Evolutionary conservation across 1,139 yeast genomes (phyloP).

Genomic region (Kurtzmaniella quercitrusa): DNA sequence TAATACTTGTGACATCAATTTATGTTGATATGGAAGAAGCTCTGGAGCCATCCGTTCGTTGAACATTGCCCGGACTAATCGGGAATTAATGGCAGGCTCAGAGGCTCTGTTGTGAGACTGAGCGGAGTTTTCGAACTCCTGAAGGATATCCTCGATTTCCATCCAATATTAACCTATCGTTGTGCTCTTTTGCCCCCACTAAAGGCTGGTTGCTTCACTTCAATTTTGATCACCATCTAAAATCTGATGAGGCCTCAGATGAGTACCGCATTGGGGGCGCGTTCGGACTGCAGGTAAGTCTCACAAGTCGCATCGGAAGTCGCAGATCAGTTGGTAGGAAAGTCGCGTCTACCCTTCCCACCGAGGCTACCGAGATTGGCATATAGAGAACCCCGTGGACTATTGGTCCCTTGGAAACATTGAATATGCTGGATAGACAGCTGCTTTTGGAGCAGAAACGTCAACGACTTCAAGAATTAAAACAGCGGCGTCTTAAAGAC

Average conservation of each 20-base stretch:
- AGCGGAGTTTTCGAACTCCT: constrained; percentile 47
- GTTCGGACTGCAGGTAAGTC: too few relatives aligned
- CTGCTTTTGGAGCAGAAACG: constrained; percentile 38
- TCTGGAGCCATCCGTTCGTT: constrained; percentile 86
- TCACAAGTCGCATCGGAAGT: neutral
- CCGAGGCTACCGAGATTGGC: too few relatives aligned
- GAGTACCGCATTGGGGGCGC: too few relatives aligned
- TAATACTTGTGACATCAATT: constrained; percentile 54
- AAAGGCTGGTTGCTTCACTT: too few relatives aligned
- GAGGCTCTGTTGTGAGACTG: constrained; percentile 13
- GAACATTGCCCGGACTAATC: constrained; percentile 66
- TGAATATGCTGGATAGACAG: constrained; percentile 31
- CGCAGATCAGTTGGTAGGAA: neutral
- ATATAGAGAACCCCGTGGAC: neutral
- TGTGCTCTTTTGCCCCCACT: too few relatives aligned
- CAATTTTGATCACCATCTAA: too few relatives aligned
- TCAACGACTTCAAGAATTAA: constrained; percentile 37
- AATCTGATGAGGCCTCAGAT: too few relatives aligned
- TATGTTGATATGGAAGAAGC: constrained; percentile 64
- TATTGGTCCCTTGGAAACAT: neutral
- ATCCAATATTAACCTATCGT: too few relatives aligned
- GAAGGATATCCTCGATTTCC: constrained; percentile 66
- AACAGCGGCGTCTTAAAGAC: constrained; percentile 25
- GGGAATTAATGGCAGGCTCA: constrained; percentile 29
- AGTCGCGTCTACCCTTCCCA: neutral